Evolutionary conservation across 192 early-diverging fungal species (phyloP).

Genomic region (Coemansia sp.): DNA sequence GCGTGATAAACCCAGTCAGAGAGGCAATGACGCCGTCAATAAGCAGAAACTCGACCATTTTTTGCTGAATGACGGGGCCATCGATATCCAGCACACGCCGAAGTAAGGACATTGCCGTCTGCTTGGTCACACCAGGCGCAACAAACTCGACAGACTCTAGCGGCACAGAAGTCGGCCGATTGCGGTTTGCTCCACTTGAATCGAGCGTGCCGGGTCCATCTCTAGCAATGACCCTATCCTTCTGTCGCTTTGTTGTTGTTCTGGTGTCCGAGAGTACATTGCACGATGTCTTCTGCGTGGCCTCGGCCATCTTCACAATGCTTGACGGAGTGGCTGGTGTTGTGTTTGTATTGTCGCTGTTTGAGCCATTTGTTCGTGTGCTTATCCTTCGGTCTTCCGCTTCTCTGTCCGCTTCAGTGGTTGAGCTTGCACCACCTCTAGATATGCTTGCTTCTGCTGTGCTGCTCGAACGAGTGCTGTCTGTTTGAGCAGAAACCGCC

Average conservation of each 20-base stretch:
- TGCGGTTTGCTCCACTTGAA: not conserved
- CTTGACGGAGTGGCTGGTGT: not conserved
- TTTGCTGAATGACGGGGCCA: conserved; percentile 49
- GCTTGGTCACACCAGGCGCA: conserved; percentile 49
- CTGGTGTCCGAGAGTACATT: not conserved
- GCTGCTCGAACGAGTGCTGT: not conserved
- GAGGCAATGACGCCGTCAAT: conserved; percentile 55
- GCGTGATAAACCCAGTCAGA: conserved; percentile 51
- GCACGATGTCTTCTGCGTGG: not conserved
- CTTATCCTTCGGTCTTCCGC: not conserved
- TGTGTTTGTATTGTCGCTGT: not conserved
- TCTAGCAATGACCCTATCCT: not conserved
- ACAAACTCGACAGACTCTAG: conserved; percentile 48
- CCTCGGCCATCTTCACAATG: not conserved
- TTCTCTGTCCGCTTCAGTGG: not conserved
- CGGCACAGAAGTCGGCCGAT: conserved; percentile 31
- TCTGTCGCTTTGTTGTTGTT: not conserved
- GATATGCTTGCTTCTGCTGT: not conserved
- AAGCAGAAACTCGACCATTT: conserved; percentile 57
- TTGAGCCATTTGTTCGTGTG: not conserved
- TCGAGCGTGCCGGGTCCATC: not conserved
- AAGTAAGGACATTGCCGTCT: conserved; percentile 46
- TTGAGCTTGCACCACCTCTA: not conserved
- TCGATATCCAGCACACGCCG: conserved; percentile 54
- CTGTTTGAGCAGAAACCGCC: too few relatives aligned